Evolutionary conservation across 129 eudicot genomes (phyloP), one percentile per base, ranked within the genome.

Genomic region (Daucus carota): DNA sequence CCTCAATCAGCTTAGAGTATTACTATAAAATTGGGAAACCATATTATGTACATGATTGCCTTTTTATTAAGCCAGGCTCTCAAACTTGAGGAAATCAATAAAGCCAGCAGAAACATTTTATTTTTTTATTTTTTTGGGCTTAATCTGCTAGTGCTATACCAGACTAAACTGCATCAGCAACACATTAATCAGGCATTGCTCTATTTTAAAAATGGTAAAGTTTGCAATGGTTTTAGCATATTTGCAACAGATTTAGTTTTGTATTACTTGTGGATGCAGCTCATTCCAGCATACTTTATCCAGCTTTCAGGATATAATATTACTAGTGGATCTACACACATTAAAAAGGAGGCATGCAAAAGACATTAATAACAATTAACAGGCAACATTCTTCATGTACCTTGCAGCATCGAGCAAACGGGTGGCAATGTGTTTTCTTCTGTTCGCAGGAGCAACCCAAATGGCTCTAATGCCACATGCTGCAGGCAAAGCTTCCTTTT

Each of bases 401-500:
- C 98, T 82, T 75, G 81, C 84, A 41, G 95, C 91, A 80, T 93
- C 91, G 32, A 93, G 87, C 73, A 90, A 86, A 88, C 70, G 75
- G 45, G 83, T 93, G 78, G 96, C 98, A 69, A 87, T 79, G 75
- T 69, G 89, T 70, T 93, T 93, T 80, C 98, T 87, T 84, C 96
- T 82, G 76, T 90, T 86, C 45, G 86, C 83, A n/a, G 89, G 92
- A 52, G 92, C 46, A 74, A 93, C 98, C 95, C 95, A 90, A 77
- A 93, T 93, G 85, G 96, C 98, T 78, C 95, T 88, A 52, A 93
- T 81, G 74, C 98, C 98, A 74, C 96, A 93, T 7, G 72, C 12
- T 73, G 92, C 98, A 63, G 89, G 75, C 24, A 87, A 75, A 75
- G 89, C 86, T 77, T 88, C 91, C 75, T 88, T 87, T 82, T 84